Evolutionary conservation across 345 rosid genomes (phyloP).

Genomic region (Hibiscus trionum): DNA sequence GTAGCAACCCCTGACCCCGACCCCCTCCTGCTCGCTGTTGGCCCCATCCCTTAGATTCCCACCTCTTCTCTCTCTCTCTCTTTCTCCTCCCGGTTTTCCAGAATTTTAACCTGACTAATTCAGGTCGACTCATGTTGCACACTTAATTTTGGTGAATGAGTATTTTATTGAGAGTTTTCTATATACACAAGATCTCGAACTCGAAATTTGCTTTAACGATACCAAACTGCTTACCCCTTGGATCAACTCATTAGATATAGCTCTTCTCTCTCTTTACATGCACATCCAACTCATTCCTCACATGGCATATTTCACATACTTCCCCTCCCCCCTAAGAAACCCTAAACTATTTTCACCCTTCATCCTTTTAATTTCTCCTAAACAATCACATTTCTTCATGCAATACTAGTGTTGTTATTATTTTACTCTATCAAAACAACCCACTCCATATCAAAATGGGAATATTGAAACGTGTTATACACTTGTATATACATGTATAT

Average conservation of each 20-base stretch:
- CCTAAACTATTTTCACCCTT: background rate
- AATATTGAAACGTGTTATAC: too few relatives aligned
- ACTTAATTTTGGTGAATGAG: too few relatives aligned
- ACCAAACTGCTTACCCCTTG: too few relatives aligned
- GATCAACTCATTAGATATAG: too few relatives aligned
- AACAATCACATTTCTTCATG: too few relatives aligned
- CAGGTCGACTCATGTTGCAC: too few relatives aligned
- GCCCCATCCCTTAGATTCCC: constrained; percentile 56
- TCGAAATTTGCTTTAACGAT: too few relatives aligned
- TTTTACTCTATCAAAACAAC: constrained; percentile 3
- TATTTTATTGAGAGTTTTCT: too few relatives aligned
- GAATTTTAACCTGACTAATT: too few relatives aligned
- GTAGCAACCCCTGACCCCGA: constrained; percentile 47
- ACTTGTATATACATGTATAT: background rate
- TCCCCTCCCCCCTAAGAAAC: background rate
- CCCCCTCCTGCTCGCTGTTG: constrained; percentile 24
- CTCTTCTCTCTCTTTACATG: constrained; percentile 9
- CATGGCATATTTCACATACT: background rate
- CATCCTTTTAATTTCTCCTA: background rate
- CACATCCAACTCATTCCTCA: constrained; percentile 25
- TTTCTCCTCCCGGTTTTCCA: background rate
- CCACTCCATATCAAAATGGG: constrained; percentile 8
- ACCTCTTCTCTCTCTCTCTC: constrained; percentile 10
- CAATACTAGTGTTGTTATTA: background rate
- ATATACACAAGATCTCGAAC: too few relatives aligned